Base-by-base conservation (phyloP, 768 basidiomycete species). In the Cystoderma amianthinum region DNA sequence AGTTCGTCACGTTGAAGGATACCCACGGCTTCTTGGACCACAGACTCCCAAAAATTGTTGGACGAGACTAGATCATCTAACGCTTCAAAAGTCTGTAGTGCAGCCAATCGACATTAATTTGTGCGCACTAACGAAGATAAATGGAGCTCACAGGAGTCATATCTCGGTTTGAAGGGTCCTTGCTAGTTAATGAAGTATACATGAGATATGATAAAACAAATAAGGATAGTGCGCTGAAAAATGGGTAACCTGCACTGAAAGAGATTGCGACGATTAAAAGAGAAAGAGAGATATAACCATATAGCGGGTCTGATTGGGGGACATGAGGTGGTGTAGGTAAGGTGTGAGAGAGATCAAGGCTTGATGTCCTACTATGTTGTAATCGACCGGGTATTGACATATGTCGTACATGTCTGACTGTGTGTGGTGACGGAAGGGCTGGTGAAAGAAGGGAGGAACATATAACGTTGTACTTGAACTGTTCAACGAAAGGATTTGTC, bases 401-500 rank as follows among this genome's bases (percentile, higher is more conserved):
- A 32, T 60, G 55, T 28, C 68, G 59, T 49, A 59, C 11, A 44
- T 10, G 17, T 21, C 17, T 6, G 5, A 51, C 43, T 48, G 60
- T 34, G 39, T 57, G 48, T 48, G 72, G 60, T 21, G 72, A 48
- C 30, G 78, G 52, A 42, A 80, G n/a, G 65, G 39, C 76, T 64
- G 2, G 76, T 58, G 2, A 83, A n/a, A 89, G 69, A n/a, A n/a
- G n/a, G 6, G 89, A 66, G 2, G 86, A 88, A 3, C 86, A 86
- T 44, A 89, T 87, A 3, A 89, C 75, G 44, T 76, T 78, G 69
- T 88, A 89, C 57, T 88, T 88, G 75, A 90, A 88, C 32, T 74
- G 81, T 60, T 90, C 86, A 6, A 77, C 74, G 50, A 87, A 84
- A 15, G 72, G 68, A 46, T 61, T 72, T 3, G 68, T 57, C 4